Conservation (phyloP, 768 basidiomycete species). For the Scleroderma citrinum region DNA sequence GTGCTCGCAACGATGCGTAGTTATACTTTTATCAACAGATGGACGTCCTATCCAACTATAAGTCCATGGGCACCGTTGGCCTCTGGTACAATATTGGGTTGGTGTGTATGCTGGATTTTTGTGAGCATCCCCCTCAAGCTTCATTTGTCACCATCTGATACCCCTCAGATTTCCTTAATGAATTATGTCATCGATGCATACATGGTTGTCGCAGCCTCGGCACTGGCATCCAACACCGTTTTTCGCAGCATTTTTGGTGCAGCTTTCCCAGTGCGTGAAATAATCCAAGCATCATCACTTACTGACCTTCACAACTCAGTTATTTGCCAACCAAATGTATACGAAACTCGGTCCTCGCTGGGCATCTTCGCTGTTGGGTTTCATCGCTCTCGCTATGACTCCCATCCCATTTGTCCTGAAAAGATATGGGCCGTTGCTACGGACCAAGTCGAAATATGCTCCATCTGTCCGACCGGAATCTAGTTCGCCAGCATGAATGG, state of each 20-base stretch:
- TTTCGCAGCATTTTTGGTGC: constrained; percentile 50
- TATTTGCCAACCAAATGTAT: constrained; percentile 57
- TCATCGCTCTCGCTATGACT: constrained; percentile 43
- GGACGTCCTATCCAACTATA: constrained; percentile 52
- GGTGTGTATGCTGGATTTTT: constrained; percentile 49
- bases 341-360: constrained; percentile 42
- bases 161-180: constrained; percentile 41
- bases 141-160: neutral
- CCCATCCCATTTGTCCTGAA: constrained; percentile 47
- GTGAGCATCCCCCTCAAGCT: constrained; percentile 29
- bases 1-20: neutral
- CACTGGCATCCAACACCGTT: constrained; percentile 49
- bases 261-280: constrained; percentile 32
- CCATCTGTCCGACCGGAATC: constrained; percentile 19
- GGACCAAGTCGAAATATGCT: constrained; percentile 39
- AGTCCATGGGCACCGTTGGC: constrained; percentile 49
- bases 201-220: constrained; percentile 48
- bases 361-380: constrained; percentile 55
- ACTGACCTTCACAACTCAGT: constrained; percentile 15
- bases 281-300: neutral
- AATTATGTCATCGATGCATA: constrained; percentile 64
- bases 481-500: constrained; percentile 5
- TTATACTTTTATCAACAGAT: constrained; percentile 28
- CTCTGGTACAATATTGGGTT: constrained; percentile 46
- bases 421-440: constrained; percentile 39